A percentile compares a stretch with the other conserved stretches of the same genome.
Evolutionary conservation across 2,329 filamentous ascomycete species (phyloP).

Genomic region (Penicillium sp.): DNA sequence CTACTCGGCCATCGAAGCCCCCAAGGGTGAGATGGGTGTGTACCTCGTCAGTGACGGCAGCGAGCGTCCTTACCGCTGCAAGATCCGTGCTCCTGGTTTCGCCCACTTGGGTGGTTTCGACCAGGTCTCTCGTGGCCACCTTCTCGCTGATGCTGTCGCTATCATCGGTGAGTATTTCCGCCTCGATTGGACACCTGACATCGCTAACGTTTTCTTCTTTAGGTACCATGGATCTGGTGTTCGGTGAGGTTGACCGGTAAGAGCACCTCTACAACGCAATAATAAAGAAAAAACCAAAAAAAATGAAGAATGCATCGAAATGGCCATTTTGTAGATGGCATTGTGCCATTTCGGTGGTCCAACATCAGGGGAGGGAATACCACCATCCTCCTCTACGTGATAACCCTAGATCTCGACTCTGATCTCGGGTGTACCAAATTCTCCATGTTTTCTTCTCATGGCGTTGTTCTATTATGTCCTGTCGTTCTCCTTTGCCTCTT

Average conservation of each 20-base stretch:
- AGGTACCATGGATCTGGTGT: conserved; percentile 78
- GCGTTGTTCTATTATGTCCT: conserved; percentile 33
- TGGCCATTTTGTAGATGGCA: conserved; percentile 21
- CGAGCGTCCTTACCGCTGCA: conserved; percentile 94
- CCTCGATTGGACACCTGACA: neutral
- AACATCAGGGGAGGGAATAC: conserved; percentile 13
- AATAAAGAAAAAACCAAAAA: conserved; percentile 18
- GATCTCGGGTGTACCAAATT: conserved; percentile 23
- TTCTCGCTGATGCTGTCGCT: conserved; percentile 92
- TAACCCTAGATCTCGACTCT: conserved; percentile 16
- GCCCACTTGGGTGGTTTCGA: conserved; percentile 93
- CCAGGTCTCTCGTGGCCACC: conserved; percentile 83
- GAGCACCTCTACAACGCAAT: conserved; percentile 16
- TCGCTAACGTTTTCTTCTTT: conserved; percentile 18
- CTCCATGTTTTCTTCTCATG: conserved; percentile 28
- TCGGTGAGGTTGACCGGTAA: conserved; percentile 62
- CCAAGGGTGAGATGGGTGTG: conserved; percentile 99
- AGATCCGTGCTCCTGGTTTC: conserved; percentile 94
- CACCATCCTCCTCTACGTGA: conserved; percentile 12
- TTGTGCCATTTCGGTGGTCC: conserved; percentile 13
- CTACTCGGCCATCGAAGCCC: conserved; percentile 97
- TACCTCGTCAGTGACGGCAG: conserved; percentile 93
- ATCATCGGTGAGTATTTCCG: conserved; percentile 62
- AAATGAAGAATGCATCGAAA: conserved; percentile 20
- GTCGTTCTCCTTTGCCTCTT: conserved; percentile 24